Percentiles rank a stretch among this genome's conserved stretches.
Evolutionary conservation across 305 asterid species (phyloP).

Genomic region (Fraxinus greggii): DNA sequence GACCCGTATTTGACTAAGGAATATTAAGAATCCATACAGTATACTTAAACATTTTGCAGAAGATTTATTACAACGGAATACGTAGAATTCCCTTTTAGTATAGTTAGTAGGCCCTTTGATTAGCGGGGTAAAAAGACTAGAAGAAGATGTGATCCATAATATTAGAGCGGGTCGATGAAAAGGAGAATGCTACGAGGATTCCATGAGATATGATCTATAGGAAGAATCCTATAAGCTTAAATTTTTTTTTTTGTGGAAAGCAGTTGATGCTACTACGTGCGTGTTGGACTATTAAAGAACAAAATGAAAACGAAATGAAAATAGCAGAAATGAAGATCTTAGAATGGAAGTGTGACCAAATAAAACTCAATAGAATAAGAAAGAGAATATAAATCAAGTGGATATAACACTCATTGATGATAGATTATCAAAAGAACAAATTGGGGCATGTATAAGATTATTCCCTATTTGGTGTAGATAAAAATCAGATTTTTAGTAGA

Average conservation of each 20-base stretch:
- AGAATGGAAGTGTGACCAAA: not conserved
- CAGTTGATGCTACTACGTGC: not conserved
- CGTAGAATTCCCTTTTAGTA: not conserved
- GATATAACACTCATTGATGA: not conserved
- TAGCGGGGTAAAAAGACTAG: not conserved
- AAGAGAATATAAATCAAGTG: not conserved
- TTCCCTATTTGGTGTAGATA: not conserved
- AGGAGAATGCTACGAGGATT: not conserved
- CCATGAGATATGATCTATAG: not conserved
- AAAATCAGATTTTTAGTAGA: not conserved
- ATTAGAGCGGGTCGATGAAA: not conserved
- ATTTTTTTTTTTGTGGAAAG: not conserved
- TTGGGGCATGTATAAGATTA: not conserved
- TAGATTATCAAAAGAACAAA: not conserved
- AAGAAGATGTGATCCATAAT: not conserved
- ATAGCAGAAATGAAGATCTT: not conserved
- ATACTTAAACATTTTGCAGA: not conserved
- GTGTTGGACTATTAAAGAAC: not conserved
- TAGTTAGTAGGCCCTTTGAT: not conserved
- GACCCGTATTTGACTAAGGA: not conserved
- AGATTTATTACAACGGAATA: not conserved
- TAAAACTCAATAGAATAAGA: not conserved
- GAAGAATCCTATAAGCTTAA: not conserved
- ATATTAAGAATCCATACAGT: not conserved
- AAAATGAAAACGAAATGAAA: not conserved